These are phyloP conservation scores for Trichomonas gallinae DNA, from an alignment of 208 protist species.

Conservation along the genomic window DNA sequence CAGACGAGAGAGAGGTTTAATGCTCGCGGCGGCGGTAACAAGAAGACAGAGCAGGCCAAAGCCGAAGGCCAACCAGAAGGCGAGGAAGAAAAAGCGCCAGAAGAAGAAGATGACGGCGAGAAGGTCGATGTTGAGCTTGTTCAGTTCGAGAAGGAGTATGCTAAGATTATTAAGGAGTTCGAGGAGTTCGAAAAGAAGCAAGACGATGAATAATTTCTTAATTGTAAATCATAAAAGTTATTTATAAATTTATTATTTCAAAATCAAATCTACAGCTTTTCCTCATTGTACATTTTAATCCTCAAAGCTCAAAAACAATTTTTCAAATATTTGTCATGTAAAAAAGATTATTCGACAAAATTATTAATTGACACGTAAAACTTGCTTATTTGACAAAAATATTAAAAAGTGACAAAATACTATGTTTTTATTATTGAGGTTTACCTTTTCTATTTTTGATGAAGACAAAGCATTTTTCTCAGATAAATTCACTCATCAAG, in stretches of 20 bases:
- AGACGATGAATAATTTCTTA: neutral
- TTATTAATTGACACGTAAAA: too few species aligned
- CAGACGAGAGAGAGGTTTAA: neutral
- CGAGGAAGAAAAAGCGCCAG: neutral
- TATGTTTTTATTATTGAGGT: too few species aligned
- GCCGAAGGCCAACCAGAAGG: neutral
- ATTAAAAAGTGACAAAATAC: too few species aligned
- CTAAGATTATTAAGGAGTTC: constrained; percentile 6
- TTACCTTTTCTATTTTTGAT: too few species aligned
- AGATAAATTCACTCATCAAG: too few species aligned
- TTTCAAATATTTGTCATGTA: too few species aligned
- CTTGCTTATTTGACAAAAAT: too few species aligned
- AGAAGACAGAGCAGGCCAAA: neutral
- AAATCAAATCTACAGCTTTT: neutral
- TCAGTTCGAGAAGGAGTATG: neutral
- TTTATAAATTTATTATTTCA: neutral
- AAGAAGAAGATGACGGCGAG: neutral
- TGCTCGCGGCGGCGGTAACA: neutral
- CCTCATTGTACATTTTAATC: too few species aligned
- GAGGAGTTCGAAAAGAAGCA: neutral
- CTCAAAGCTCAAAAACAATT: too few species aligned
- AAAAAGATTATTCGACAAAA: too few species aligned
- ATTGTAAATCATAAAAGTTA: neutral
- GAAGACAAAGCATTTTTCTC: too few species aligned
- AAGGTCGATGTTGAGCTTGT: neutral